Evolutionary conservation across 2,329 filamentous ascomycete genomes (phyloP), one percentile per base, ranked within the genome.

Genomic region (Phaeoacremonium minimum): DNA sequence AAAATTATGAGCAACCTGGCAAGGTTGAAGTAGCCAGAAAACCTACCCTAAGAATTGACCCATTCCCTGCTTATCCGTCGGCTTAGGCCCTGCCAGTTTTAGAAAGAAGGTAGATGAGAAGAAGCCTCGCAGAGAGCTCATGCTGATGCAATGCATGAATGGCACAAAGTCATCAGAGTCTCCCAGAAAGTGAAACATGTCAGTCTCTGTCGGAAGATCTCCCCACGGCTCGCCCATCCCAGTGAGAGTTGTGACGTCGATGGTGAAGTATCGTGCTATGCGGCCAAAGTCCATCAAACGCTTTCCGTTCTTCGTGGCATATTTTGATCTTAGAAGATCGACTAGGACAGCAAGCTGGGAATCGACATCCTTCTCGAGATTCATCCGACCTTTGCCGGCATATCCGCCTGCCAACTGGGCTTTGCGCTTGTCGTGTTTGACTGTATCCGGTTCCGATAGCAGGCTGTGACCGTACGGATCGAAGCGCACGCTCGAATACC

Each of bases 401-500:
- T 53, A 58, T 4, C 47, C 50, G 4, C 38, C 18, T 4, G 36
- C 39, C 7, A 57, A n/a, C 18, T 47, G 46, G 7, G 54, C 49
- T 38, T 56, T 58, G 11, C 49, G 47, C 28, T 43, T 43, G 36
- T 55, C 54, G 32, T 58, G 55, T 7, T 26, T 38, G 12, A 37
- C 36, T 3, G 47, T 52, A 31, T 51, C 37, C 8, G 38, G 37
- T 29, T 54, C 45, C 6, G 47, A 54, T 4, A 56, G 28, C 2
- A 57, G 44, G 18, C 33, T 50, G 9, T 52, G 30, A 15, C 45
- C 52, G 5, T 49, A 49, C 7, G 51, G 53, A 20, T 57, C 48
- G 32, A 56, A 47, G 20, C 44, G 42, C 19, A 47, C 37, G 28
- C 48, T 46, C 5, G 28, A 32, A 17, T 54, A 57, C 48, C 51